A percentile compares a stretch with the other conserved stretches of the same genome.
phyloP scores from a whole-genome alignment of 768 basidiomycete genomes.

The Kwoniella mangroviensis region DNA sequence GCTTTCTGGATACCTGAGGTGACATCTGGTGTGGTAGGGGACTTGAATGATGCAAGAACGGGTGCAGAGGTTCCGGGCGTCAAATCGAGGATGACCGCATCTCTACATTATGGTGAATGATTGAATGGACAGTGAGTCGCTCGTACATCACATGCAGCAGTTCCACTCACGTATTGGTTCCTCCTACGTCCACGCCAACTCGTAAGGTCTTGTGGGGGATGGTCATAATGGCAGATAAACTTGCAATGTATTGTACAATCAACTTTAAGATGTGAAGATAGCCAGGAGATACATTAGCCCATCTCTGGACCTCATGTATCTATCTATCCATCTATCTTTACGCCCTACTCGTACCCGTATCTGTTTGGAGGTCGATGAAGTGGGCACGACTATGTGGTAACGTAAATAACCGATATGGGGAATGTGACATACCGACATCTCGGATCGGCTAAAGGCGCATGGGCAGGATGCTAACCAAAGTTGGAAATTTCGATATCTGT shows the following conservation, averaged over 20 bases:
- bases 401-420: neutral
- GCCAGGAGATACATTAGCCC: neutral
- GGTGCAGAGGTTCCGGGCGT: slow-evolving; percentile 50
- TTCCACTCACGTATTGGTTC: slow-evolving; percentile 41
- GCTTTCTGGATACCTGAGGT: slow-evolving; percentile 67
- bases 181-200: slow-evolving; percentile 44
- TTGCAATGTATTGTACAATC: neutral
- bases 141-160: neutral
- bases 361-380: no score
- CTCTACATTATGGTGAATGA: slow-evolving; percentile 21
- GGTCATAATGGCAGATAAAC: neutral
- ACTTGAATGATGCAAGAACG: slow-evolving; percentile 59
- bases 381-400: neutral
- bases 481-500: neutral
- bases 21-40: slow-evolving; percentile 66
- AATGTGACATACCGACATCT: neutral
- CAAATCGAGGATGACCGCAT: slow-evolving; percentile 59
- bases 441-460: neutral
- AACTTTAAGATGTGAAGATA: neutral
- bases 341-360: neutral
- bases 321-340: neutral
- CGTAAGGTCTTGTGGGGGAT: slow-evolving; percentile 22
- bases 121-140: no score
- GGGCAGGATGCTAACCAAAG: neutral
- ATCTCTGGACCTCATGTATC: neutral